Base-by-base conservation (phyloP, 768 basidiomycete genomes). In the Leccinum pellstonianum region DNA sequence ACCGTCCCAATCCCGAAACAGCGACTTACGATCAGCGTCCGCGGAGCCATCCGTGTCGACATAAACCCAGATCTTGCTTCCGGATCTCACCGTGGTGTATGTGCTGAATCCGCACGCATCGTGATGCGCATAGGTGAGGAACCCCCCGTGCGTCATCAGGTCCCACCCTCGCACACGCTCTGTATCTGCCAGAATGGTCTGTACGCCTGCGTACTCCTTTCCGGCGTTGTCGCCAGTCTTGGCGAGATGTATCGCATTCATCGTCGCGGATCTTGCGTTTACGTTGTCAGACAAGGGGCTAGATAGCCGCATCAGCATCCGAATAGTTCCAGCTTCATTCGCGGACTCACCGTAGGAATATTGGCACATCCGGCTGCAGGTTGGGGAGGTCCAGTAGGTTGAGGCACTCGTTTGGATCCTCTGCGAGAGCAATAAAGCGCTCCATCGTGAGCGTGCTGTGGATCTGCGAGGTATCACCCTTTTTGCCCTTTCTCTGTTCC, bases 361-460 rank as follows among this genome's bases (percentile, higher is more conserved):
- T 41, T 0, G 55, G 52, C 15, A 62, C 47, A 3, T 62, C 58
- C 0, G 57, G 55, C 3, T 56, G 54, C 1, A 23, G 3, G 15
- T 59, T 59, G 0, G 55, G 37, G 0, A 62, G 50, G 7, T 62
- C 58, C 1, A 62, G 12, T 1, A 55, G 23, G 17, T 62, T 62
- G 0, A 49, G 1, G 6, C 61, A 62, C 3, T 31, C 4, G 0
- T n/a, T 27, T 7, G 5, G 21, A 8, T 49, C 6, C 14, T 49
- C 15, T 12, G 48, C 23, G 29, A 31, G 29, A 31, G 29, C 29
- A 3, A 31, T 10, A 3, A 31, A 31, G 9, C 29, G 29, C 29
- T 31, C 29, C 9, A 31, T 31, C 9, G 29, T 31, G 29, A 31
- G 29, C 29, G 29, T 31, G 29, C 29, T 31, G 29, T 31, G 29